Conservation (phyloP, 768 basidiomycete genomes). For the Kondoa malvinella region DNA sequence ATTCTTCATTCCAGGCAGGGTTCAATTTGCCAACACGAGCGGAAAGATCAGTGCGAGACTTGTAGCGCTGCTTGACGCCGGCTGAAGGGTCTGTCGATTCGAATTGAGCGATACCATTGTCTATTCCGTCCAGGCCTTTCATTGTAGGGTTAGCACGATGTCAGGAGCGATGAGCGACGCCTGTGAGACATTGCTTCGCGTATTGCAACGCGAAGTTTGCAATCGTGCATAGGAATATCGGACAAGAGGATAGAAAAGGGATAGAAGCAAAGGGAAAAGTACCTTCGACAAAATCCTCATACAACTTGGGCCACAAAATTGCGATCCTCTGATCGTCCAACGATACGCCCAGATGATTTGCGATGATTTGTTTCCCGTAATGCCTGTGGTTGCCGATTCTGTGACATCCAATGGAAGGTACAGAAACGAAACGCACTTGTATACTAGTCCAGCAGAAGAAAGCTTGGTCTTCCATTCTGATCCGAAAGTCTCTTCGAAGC, state of each 20-base stretch:
- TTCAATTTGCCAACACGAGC: conserved; percentile 70
- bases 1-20: conserved; percentile 74
- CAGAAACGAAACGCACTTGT: conserved; percentile 50
- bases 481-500: conserved; percentile 77
- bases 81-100: conserved; percentile 40
- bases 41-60: conserved; percentile 62
- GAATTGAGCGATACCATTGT: conserved; percentile 84
- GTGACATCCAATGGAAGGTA: no score
- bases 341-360: conserved; percentile 41
- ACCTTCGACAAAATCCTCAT: conserved; percentile 84
- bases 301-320: conserved; percentile 71
- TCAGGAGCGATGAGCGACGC: no score
- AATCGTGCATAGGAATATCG: no score
- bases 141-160: no score
- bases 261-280: not conserved
- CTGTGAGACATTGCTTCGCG: no score
- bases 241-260: not conserved
- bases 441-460: conserved; percentile 78
- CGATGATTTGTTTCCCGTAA: conserved; percentile 49
- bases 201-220: no score
- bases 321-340: conserved; percentile 48
- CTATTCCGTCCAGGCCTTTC: conserved; percentile 46
- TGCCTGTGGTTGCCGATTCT: conserved; percentile 6
- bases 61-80: conserved; percentile 42
- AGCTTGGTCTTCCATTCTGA: conserved; percentile 74